Conservation (phyloP, 768 basidiomycete species). For the Scleroderma citrinum region DNA sequence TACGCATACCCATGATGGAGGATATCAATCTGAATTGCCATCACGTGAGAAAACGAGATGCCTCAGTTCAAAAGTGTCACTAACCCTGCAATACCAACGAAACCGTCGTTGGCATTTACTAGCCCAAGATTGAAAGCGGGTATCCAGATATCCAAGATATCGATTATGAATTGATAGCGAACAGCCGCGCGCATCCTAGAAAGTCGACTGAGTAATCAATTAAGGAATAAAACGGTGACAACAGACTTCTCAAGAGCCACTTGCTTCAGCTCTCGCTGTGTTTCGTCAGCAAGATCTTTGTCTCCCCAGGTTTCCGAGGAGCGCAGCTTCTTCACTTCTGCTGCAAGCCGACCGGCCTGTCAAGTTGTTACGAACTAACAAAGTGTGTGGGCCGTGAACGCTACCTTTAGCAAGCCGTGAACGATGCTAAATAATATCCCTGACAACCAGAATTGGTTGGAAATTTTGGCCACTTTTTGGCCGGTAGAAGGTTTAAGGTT, state of each 20-base stretch:
- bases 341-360: conserved; percentile 56
- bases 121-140: conserved; percentile 80
- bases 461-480: conserved; percentile 52
- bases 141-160: conserved; percentile 83
- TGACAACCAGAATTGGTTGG: conserved; percentile 83
- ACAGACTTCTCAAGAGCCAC: conserved; percentile 50
- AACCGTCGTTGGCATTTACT: conserved; percentile 75
- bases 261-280: conserved; percentile 60
- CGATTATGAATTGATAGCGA: conserved; percentile 77
- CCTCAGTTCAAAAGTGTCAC: conserved; percentile 19
- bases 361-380: not conserved
- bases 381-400: not conserved
- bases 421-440: conserved; percentile 79
- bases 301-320: conserved; percentile 44
- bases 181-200: conserved; percentile 52
- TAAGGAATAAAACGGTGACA: not conserved
- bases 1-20: conserved; percentile 61
- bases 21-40: conserved; percentile 50
- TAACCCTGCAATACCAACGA: conserved; percentile 82
- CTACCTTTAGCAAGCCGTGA: conserved; percentile 65
- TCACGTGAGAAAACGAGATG: conserved; percentile 2
- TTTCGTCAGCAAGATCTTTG: conserved; percentile 63
- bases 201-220: conserved; percentile 6
- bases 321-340: conserved; percentile 51
- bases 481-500: conserved; percentile 54